A percentile compares a stretch with the other conserved stretches of the same genome.
These are phyloP conservation scores for Aspergillus sojae DNA, from an alignment of 2,329 filamentous ascomycete species.

Conservation along the genomic window DNA sequence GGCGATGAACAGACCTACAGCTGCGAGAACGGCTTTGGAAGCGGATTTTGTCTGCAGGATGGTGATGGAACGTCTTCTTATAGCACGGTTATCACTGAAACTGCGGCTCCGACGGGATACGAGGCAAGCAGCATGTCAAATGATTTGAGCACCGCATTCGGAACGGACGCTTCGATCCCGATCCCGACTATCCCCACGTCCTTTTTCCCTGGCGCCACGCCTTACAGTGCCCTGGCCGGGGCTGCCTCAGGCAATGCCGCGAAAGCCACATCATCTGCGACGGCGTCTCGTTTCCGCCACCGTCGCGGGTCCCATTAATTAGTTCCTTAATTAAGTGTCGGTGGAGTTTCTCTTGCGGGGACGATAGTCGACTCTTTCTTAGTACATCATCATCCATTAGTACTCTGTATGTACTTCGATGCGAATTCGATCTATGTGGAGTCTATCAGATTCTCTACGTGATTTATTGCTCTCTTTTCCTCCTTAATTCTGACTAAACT, in stretches of 20 bases:
- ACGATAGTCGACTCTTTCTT: no score
- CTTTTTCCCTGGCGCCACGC: slow-evolving; percentile 36
- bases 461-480: no score
- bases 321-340: no score
- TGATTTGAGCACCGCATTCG: slow-evolving; percentile 29
- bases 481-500: no score
- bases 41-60: slow-evolving; percentile 50
- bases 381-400: no score
- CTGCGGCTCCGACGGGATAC: slow-evolving; percentile 29
- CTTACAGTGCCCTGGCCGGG: slow-evolving; percentile 29
- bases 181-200: slow-evolving; percentile 23
- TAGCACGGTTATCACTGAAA: slow-evolving; percentile 26
- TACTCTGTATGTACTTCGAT: no score
- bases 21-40: slow-evolving; percentile 54
- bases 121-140: slow-evolving; percentile 24
- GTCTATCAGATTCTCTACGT: no score
- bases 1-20: slow-evolving; percentile 37
- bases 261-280: no score
- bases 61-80: slow-evolving; percentile 23
- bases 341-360: no score
- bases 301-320: no score
- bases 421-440: no score
- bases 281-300: no score
- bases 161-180: slow-evolving; percentile 26
- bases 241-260: background rate